Evolutionary conservation across 768 basidiomycete species (phyloP), one percentile per base, ranked within the genome.

Genomic region (Auricularia heimuer): DNA sequence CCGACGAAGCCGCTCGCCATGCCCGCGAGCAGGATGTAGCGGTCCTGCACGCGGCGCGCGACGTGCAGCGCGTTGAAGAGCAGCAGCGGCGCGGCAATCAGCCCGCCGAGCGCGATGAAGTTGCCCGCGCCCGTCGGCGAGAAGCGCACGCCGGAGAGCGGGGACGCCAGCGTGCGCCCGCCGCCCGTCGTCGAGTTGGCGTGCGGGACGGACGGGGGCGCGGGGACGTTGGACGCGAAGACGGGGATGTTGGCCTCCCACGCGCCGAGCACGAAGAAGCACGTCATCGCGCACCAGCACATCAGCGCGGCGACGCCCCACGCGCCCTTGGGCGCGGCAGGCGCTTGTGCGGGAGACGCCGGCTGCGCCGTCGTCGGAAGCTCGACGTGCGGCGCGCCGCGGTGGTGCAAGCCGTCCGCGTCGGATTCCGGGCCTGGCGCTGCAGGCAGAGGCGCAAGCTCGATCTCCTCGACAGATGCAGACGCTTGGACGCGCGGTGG

Each of bases 171-270:
- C 6, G 18, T 51, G 47, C 29, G 29, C 29, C 29, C 29, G 29
- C 29, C 29, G 29, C 29, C 29, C 29, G 18, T 0, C 16, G 47
- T 51, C 10, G 47, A 16, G 18, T 21, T 16, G 18, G 47, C 1
- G 47, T 51, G 11, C 47, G 11, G 47, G 14, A 18, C 44, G 44
- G 11, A 45, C 44, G 10, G 44, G 44, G 11, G 10, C 44, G 39
- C 39, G 39, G 39, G 69, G 71, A 24, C 68, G 70, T 34, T 68
- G 60, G 81, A 79, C 24, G 82, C 79, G 70, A 82, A 87, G 64
- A 87, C 80, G 44, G 85, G 86, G 62, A 88, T 81, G 72, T 86
- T 87, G 61, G 83, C 77, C 72, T 89, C 86, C 85, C 85, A 88
- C 12, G 82, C 80, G 7, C 84, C 85, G 65, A 89, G 82, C 70